Percentiles rank a stretch among this genome's conserved stretches.
Conservation (phyloP, 2,329 filamentous ascomycete species). For the Paecilomyces dactylethromorphus region DNA sequence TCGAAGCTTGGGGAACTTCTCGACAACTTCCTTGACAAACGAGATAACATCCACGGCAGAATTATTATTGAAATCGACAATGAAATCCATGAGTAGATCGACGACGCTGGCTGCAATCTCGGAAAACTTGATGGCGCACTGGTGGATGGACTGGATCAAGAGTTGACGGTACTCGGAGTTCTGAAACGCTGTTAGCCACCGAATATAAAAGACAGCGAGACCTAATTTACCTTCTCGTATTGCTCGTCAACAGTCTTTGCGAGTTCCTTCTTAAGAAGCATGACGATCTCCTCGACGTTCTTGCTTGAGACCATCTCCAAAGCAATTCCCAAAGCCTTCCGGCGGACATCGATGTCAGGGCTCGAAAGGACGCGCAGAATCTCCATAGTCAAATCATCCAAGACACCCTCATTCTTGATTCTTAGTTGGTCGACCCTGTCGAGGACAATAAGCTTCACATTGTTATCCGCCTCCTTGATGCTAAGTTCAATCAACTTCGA, state of each 20-base stretch:
- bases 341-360: slow-evolving; percentile 90
- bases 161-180: slow-evolving; percentile 91
- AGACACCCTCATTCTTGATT: slow-evolving; percentile 79
- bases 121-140: slow-evolving; percentile 98
- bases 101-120: slow-evolving; percentile 96
- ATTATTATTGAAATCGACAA: slow-evolving; percentile 94
- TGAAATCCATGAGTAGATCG: slow-evolving; percentile 96
- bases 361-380: slow-evolving; percentile 90
- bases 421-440: slow-evolving; percentile 86
- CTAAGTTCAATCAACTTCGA: slow-evolving; percentile 93
- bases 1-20: slow-evolving; percentile 90
- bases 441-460: slow-evolving; percentile 96
- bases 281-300: slow-evolving; percentile 95
- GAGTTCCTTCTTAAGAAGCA: slow-evolving; percentile 94
- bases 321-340: slow-evolving; percentile 82
- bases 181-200: slow-evolving; percentile 29
- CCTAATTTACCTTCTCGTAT: slow-evolving; percentile 69
- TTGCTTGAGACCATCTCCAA: slow-evolving; percentile 98
- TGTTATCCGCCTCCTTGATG: slow-evolving; percentile 98
- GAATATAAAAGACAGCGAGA: not conserved
- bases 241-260: slow-evolving; percentile 97
- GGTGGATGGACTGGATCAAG: slow-evolving; percentile 93
- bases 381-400: slow-evolving; percentile 96
- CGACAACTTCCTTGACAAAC: slow-evolving; percentile 97
- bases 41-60: slow-evolving; percentile 97